Conservation (phyloP, 768 basidiomycete genomes). For the Cystofilobasidium bisporidii region DNA sequence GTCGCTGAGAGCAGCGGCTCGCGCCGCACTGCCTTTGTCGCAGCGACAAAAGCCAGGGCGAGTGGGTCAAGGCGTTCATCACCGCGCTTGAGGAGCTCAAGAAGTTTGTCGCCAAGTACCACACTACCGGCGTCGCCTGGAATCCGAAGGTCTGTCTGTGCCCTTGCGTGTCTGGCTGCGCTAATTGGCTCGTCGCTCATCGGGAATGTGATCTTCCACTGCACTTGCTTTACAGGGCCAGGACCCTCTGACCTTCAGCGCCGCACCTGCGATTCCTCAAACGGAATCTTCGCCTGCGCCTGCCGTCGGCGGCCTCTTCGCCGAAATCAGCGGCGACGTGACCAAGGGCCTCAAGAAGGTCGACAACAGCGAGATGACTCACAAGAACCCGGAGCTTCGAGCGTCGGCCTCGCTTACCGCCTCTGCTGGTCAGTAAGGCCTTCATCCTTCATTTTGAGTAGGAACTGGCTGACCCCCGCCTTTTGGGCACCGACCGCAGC, state of each 20-base stretch:
- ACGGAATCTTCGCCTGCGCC: slow-evolving; percentile 30
- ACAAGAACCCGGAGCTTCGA: slow-evolving; percentile 88
- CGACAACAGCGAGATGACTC: slow-evolving; percentile 92
- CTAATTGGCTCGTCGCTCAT: not conserved
- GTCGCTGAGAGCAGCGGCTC: too few species aligned
- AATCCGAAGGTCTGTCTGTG: slow-evolving; percentile 57
- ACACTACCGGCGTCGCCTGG: slow-evolving; percentile 81
- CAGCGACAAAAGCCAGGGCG: slow-evolving; percentile 75
- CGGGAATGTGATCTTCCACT: too few species aligned
- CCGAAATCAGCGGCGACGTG: slow-evolving; percentile 76
- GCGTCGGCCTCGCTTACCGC: slow-evolving; percentile 46
- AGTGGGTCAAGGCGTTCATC: slow-evolving; percentile 72
- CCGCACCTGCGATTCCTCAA: slow-evolving; percentile 21
- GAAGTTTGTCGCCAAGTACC: slow-evolving; percentile 72
- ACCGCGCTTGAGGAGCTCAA: slow-evolving; percentile 65
- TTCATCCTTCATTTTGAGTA: too few species aligned
- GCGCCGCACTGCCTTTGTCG: not conserved
- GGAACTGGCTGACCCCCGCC: too few species aligned
- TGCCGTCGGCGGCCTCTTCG: slow-evolving; percentile 61
- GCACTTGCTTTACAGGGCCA: slow-evolving; percentile 30
- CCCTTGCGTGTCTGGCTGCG: not conserved
- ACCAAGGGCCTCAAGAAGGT: slow-evolving; percentile 89
- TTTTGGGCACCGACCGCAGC: too few species aligned
- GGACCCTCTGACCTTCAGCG: slow-evolving; percentile 34
- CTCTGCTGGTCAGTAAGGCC: too few species aligned